Conservation (phyloP, 2,329 filamentous ascomycete genomes). For the Penicillium sp. region DNA sequence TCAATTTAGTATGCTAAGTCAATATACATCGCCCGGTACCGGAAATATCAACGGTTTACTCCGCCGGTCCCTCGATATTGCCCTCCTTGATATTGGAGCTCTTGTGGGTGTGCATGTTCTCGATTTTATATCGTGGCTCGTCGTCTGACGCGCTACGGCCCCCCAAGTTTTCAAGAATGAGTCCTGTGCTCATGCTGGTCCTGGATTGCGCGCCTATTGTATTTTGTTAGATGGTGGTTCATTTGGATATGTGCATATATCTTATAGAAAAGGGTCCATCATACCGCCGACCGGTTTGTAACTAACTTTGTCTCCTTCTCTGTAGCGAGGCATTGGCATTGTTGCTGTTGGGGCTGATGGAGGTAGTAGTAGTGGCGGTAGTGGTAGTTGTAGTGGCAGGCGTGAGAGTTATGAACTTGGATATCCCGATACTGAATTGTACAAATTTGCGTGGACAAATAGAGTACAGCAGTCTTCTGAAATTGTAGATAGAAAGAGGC, state of each 20-base stretch:
- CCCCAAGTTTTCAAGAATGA: conserved; percentile 34
- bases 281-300: conserved; percentile 46
- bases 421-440: neutral
- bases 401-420: neutral
- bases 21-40: neutral
- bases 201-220: conserved; percentile 38
- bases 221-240: neutral
- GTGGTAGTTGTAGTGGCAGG: neutral
- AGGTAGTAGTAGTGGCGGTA: neutral
- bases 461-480: neutral
- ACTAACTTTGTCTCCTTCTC: conserved; percentile 36
- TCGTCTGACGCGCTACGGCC: conserved; percentile 35
- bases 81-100: conserved; percentile 30
- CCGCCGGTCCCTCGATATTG: conserved; percentile 30
- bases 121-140: conserved; percentile 41
- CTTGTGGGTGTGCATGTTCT: conserved; percentile 7
- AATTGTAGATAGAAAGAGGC: neutral
- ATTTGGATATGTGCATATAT: neutral
- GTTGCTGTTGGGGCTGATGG: neutral
- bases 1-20: conserved; percentile 2
- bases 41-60: conserved; percentile 9
- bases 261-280: conserved; percentile 4
- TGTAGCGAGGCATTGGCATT: conserved; percentile 33
- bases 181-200: conserved; percentile 39
- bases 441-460: neutral